phyloP scores from a whole-genome alignment of 805 yeast genomes.

The Saccharomycopsis oosterbeekiorum region DNA sequence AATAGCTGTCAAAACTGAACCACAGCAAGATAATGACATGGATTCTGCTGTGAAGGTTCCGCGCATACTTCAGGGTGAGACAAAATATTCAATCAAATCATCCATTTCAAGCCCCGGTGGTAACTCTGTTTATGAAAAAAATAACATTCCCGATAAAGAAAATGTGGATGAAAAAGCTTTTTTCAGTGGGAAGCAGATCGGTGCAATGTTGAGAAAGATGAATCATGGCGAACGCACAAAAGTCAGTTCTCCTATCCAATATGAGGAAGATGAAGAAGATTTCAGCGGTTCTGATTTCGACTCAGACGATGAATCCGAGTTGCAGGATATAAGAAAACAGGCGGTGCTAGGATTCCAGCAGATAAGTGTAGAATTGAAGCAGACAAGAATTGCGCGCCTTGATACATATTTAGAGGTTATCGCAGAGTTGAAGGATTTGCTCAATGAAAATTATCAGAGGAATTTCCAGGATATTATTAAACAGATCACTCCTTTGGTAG shows the following conservation, averaged over 20 bases:
- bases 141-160: background rate
- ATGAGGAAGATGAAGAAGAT: background rate
- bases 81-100: too few species aligned
- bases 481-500: background rate
- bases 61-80: too few species aligned
- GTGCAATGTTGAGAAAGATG: background rate
- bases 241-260: background rate
- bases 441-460: background rate
- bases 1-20: too few species aligned
- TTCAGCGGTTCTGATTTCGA: background rate
- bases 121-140: too few species aligned
- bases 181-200: background rate
- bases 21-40: too few species aligned
- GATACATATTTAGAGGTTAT: slow-evolving; percentile 3
- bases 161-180: background rate
- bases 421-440: background rate
- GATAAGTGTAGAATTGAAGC: slow-evolving; percentile 5
- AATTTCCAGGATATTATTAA: background rate
- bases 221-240: background rate
- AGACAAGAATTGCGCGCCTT: slow-evolving; percentile 4
- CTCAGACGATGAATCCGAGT: background rate
- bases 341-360: background rate
- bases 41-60: too few species aligned
- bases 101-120: too few species aligned
- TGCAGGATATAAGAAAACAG: background rate